Percentiles rank a stretch among this genome's conserved stretches.
Evolutionary conservation across 176 grass and related monocot genomes (phyloP).

Genomic region (Microstegium vimineum): DNA sequence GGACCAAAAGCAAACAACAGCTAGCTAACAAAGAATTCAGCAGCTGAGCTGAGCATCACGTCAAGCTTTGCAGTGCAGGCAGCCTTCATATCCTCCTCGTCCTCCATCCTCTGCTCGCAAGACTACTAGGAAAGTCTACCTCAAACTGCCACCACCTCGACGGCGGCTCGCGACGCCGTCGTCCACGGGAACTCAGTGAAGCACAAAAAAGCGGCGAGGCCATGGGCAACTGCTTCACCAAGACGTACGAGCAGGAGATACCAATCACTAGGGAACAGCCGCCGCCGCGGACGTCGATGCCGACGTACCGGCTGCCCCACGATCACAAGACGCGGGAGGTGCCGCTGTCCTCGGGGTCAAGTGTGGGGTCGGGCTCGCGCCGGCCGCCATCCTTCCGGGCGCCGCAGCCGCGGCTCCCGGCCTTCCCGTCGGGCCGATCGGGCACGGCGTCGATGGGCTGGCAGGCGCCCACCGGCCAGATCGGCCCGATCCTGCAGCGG

Average conservation of each 20-base stretch:
- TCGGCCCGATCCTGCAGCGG: slow-evolving; percentile 39
- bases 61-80: background rate
- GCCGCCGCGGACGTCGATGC: background rate
- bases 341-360: background rate
- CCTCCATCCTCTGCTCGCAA: background rate
- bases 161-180: too few species aligned
- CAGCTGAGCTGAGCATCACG: slow-evolving; percentile 1
- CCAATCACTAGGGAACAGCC: slow-evolving; percentile 36
- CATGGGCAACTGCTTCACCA: slow-evolving; percentile 75
- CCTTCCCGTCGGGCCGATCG: background rate
- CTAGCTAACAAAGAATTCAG: background rate
- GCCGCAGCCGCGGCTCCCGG: background rate
- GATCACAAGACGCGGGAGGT: background rate
- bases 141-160: too few species aligned
- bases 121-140: background rate
- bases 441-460: background rate
- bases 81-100: background rate
- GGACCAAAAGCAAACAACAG: slow-evolving; percentile 28
- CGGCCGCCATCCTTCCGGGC: background rate
- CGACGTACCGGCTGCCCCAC: background rate
- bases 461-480: background rate
- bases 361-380: background rate
- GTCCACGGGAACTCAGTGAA: background rate
- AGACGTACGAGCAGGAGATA: slow-evolving; percentile 48
- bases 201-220: background rate